phyloP scores from a whole-genome alignment of 2,329 filamentous ascomycete species.

The Fusarium marasasianum region DNA sequence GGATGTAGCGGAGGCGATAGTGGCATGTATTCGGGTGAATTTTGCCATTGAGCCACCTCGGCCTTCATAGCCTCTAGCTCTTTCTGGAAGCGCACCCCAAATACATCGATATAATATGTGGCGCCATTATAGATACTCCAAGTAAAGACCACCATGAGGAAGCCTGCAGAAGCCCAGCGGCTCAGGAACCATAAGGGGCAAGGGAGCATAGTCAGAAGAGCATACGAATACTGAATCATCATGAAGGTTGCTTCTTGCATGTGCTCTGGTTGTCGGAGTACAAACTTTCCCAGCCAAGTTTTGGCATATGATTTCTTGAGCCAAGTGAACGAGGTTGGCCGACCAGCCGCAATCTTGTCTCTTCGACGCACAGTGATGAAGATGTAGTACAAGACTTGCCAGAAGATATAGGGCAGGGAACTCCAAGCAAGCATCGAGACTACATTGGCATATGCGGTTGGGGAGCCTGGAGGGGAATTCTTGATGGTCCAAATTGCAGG shows the following conservation, averaged over 20 bases:
- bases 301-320: conserved; percentile 90
- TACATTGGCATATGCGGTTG: conserved; percentile 80
- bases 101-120: conserved; percentile 98
- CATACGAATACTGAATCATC: conserved; percentile 93
- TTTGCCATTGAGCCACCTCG: conserved; percentile 91
- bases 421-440: conserved; percentile 93
- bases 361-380: conserved; percentile 94
- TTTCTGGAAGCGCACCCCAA: conserved; percentile 95
- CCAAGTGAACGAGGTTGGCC: conserved; percentile 98
- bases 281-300: conserved; percentile 86
- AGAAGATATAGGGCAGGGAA: conserved; percentile 88
- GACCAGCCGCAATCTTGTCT: conserved; percentile 94
- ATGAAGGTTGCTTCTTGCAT: conserved; percentile 94
- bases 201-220: conserved; percentile 90
- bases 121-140: conserved; percentile 98
- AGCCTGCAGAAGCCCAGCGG: conserved; percentile 78
- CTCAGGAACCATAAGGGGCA: conserved; percentile 96
- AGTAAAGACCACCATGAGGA: conserved; percentile 83
- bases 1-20: conserved; percentile 49
- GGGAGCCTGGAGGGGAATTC: conserved; percentile 71
- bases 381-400: conserved; percentile 94
- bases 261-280: conserved; percentile 77
- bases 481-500: conserved; percentile 89
- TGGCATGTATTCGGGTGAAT: conserved; percentile 59
- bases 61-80: conserved; percentile 89